Evolutionary conservation across 495 filamentous ascomycete species (phyloP), one percentile per base, ranked within the genome.

Genomic region (Cenococcum geophilum): DNA sequence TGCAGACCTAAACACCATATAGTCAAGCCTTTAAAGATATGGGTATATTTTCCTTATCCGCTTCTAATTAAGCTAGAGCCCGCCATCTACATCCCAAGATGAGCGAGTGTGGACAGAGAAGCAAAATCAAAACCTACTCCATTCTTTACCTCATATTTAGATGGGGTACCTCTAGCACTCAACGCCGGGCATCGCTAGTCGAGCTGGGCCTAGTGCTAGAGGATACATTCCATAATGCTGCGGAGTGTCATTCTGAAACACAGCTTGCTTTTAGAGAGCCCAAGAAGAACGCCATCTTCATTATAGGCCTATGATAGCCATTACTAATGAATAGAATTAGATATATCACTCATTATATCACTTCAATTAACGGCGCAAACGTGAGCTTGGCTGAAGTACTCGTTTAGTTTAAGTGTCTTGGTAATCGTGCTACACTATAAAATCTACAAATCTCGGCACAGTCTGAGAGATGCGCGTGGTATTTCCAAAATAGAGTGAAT

Each of bases 81-180:
- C 75, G 78, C 75, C 83, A 77, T 81, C 80, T 75, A 68, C 80
- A 76, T 57, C 71, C 76, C 73, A 82, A 80, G 81, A 77, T 75
- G 77, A 67, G 78, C 76, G 75, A 79, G 83, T 83, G 83, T 86
- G 79, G 82, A 86, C 77, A 81, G 73, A 75, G 82, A 83, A 84
- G 83, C 83, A 75, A 86, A 76, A 86, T 74, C 71, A 73, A 83
- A 67, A 74, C 49, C 16, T n/a, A 37, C 18, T 42, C 16, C 21
- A 20, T 23, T 40, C 6, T 42, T 32, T 60, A 63, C 59, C 57
- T 67, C 57, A 27, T 21, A 21, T 52, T 56, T 48, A 53, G 60
- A 25, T 51, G 43, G 22, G 42, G 60, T 58, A 60, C 60, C 60
- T 66, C 47, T 32, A 42, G 20, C 45, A 23, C 60, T 57, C 57